Evolutionary conservation across 2,329 filamentous ascomycete genomes (phyloP), one percentile per base, ranked within the genome.

Genomic region (Trichoderma simmonsii): DNA sequence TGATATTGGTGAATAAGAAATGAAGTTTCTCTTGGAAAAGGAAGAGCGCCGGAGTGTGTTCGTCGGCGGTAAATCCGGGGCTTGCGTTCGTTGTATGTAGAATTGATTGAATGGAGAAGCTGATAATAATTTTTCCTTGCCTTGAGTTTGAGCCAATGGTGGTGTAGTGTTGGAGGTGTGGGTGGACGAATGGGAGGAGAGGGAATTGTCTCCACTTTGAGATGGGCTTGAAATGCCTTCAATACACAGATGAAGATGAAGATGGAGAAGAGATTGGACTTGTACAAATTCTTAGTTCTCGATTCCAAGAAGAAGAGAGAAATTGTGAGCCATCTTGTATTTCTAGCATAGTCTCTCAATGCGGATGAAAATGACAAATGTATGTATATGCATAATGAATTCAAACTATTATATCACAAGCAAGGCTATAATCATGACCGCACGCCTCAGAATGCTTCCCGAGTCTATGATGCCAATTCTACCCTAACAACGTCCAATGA

Each of bases 381-480:
- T 51, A 54, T 7, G 3, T 54, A 54, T 26, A 57, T 4, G 24
- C 24, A 28, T n/a, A 26, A n/a, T n/a, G 32, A 68, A 12, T 51
- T 15, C 39, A 69, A 18, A 34, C 18, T 48, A 26, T 21, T n/a
- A 69, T 36, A 61, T 62, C 51, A 51, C 39, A 36, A 32, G 30
- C 39, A 62, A 54, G 39, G 57, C 66, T 62, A 70, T 60, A 70
- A 36, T 51, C 66, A 61, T 70, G 57, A 62, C 54, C 64, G 6
- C 57, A 62, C 66, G 66, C 66, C 66, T 54, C 57, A 62, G 66
- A 62, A 70, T 70, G 57, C 59, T 36, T 64, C 68, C 68, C 60
- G 59, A 71, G 68, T 71, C 68, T 64, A 71, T 64, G 30, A 63
- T 71, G 68, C 68, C 68, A 51, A 57, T 51, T 48, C 28, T 70